phyloP scores from a whole-genome alignment of 352 stramenopile genomes.

The Phytophthora megakarya region DNA sequence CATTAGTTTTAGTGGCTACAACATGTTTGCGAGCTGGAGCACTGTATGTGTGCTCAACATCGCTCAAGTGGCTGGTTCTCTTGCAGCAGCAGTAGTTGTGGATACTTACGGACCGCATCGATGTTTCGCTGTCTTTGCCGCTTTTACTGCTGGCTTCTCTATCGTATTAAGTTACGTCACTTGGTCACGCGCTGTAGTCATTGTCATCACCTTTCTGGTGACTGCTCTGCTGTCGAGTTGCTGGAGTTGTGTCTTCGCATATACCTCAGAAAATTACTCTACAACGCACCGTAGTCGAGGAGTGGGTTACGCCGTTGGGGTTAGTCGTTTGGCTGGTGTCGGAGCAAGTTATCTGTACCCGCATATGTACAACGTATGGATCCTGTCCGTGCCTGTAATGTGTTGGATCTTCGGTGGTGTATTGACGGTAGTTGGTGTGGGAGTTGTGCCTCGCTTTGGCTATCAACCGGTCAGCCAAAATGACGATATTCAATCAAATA shows the following conservation, averaged over 20 bases:
- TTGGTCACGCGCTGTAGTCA: conserved; percentile 28
- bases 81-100: conserved; percentile 22
- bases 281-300: conserved; percentile 24
- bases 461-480: conserved; percentile 17
- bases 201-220: conserved; percentile 18
- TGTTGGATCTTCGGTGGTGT: conserved; percentile 32
- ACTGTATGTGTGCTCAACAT: conserved; percentile 24
- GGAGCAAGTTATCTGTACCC: conserved; percentile 34
- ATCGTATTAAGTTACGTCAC: conserved; percentile 30
- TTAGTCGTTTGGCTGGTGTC: conserved; percentile 31
- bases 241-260: conserved; percentile 33
- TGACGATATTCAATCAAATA: neutral
- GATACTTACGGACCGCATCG: conserved; percentile 21
- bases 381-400: conserved; percentile 29
- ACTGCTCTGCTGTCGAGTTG: conserved; percentile 30
- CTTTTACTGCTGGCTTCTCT: conserved; percentile 7
- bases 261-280: conserved; percentile 22
- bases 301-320: conserved; percentile 34
- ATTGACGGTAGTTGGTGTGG: conserved; percentile 14
- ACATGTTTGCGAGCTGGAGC: conserved; percentile 36
- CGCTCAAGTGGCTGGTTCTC: conserved; percentile 32
- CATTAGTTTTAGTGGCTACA: conserved; percentile 41
- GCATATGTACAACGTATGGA: conserved; percentile 45
- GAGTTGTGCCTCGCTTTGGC: conserved; percentile 16
- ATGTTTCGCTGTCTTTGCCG: conserved; percentile 24